Evolutionary conservation across 257 asterid genomes (phyloP).

Genomic region (Nicotiana noctiflora): DNA sequence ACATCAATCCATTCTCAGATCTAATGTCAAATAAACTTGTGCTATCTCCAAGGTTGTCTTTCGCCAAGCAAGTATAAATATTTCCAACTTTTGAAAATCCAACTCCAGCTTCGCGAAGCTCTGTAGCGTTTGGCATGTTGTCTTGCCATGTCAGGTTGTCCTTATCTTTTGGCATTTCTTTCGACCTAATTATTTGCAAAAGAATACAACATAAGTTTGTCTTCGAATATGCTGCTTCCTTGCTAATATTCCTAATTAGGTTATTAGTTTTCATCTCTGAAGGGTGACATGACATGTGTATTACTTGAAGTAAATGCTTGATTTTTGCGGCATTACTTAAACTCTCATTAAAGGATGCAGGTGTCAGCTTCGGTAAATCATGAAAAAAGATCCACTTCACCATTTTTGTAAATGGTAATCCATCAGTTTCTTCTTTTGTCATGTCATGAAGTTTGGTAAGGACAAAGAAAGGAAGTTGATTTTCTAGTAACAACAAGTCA

Average conservation of each 20-base stretch:
- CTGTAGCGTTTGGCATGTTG: slow-evolving; percentile 4
- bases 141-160: background rate
- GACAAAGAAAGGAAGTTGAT: no score
- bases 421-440: background rate
- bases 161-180: background rate
- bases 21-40: slow-evolving; percentile 11
- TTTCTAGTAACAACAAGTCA: no score
- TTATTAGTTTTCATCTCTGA: background rate
- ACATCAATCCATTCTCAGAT: background rate
- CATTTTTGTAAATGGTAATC: background rate
- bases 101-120: slow-evolving; percentile 18
- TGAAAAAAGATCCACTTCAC: background rate
- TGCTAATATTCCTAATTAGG: no score
- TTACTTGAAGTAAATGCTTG: slow-evolving; percentile 16
- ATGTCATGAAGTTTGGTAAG: no score
- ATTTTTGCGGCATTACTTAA: background rate
- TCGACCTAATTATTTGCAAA: no score
- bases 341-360: background rate
- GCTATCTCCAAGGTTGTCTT: background rate
- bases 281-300: slow-evolving; percentile 12
- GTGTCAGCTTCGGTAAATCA: background rate
- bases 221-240: no score
- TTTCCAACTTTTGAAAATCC: slow-evolving; percentile 1
- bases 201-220: no score
- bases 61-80: background rate